Evolutionary conservation across 805 yeast species (phyloP).

Genomic region (Blastobotrys muscicola): DNA sequence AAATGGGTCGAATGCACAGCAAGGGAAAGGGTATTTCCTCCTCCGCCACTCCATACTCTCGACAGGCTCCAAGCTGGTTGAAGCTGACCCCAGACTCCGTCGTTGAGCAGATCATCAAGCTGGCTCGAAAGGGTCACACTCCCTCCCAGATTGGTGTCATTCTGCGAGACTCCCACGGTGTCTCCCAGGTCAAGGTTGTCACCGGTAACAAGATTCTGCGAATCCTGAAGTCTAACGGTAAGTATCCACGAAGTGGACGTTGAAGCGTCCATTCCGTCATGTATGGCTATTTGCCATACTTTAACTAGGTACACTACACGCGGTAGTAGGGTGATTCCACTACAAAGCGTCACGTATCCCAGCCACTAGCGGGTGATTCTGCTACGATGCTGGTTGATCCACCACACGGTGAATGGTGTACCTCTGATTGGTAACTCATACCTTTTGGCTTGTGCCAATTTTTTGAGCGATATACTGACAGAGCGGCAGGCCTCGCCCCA

Average conservation of each 20-base stretch:
- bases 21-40: conserved; percentile 99
- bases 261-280: background rate
- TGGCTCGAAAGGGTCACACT: conserved; percentile 99
- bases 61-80: conserved; percentile 99
- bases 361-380: background rate
- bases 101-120: conserved; percentile 96
- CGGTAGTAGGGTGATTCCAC: conserved; percentile 1
- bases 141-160: conserved; percentile 99
- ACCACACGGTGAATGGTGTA: conserved; percentile 9
- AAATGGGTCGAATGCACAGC: conserved; percentile 99
- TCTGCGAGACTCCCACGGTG: conserved; percentile 99
- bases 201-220: conserved; percentile 99
- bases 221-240: conserved; percentile 97
- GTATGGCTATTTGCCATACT: background rate
- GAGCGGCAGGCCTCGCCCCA: conserved; percentile 69
- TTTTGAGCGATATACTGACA: conserved; percentile 20
- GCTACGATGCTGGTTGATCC: background rate
- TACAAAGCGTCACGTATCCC: background rate
- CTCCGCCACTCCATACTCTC: conserved; percentile 98
- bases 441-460: background rate
- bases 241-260: conserved; percentile 13
- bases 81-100: conserved; percentile 91
- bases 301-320: background rate
- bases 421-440: conserved; percentile 24
- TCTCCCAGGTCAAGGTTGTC: conserved; percentile 91